These are phyloP conservation scores for Cercospora sojina DNA, from an alignment of 2,329 filamentous ascomycete genomes.

Conservation along the genomic window DNA sequence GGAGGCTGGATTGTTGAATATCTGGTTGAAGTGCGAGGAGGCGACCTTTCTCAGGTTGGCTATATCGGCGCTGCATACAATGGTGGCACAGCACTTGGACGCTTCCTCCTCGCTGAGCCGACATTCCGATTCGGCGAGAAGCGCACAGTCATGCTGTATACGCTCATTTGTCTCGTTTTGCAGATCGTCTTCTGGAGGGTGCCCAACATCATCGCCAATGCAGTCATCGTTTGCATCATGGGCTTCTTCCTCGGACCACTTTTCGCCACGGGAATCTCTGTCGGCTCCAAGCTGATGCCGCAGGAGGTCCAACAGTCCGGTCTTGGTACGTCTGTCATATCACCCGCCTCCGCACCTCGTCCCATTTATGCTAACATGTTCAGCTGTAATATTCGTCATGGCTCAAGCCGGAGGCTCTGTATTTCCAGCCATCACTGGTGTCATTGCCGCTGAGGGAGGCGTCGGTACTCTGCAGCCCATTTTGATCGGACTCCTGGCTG, in stretches of 20 bases:
- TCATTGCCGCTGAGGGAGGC: conserved; percentile 39
- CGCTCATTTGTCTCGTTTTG: neutral
- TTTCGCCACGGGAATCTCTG: conserved; percentile 58
- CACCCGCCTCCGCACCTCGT: neutral
- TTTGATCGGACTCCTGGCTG: conserved; percentile 49
- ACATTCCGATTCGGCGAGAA: conserved; percentile 53
- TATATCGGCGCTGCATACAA: conserved; percentile 63
- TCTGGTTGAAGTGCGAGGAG: conserved; percentile 59
- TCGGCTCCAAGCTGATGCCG: conserved; percentile 54
- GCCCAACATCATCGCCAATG: neutral
- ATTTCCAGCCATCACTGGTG: conserved; percentile 28
- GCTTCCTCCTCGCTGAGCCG: conserved; percentile 20
- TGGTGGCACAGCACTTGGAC: conserved; percentile 58
- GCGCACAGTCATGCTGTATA: conserved; percentile 58
- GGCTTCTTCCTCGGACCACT: conserved; percentile 41
- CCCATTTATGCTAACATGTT: neutral
- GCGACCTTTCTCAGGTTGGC: conserved; percentile 57
- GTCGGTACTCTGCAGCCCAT: conserved; percentile 55
- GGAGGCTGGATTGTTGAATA: conserved; percentile 65
- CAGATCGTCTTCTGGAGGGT: neutral
- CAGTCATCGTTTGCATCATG: neutral
- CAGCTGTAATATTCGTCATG: conserved; percentile 27
- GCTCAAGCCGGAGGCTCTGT: conserved; percentile 27
- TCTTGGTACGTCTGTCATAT: conserved; percentile 32
- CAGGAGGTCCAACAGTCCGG: conserved; percentile 50